A percentile compares a stretch with the other conserved stretches of the same genome.
These are phyloP conservation scores for Eimeria brunetti DNA, from an alignment of 169 alveolate species.

Conservation along the genomic window DNA sequence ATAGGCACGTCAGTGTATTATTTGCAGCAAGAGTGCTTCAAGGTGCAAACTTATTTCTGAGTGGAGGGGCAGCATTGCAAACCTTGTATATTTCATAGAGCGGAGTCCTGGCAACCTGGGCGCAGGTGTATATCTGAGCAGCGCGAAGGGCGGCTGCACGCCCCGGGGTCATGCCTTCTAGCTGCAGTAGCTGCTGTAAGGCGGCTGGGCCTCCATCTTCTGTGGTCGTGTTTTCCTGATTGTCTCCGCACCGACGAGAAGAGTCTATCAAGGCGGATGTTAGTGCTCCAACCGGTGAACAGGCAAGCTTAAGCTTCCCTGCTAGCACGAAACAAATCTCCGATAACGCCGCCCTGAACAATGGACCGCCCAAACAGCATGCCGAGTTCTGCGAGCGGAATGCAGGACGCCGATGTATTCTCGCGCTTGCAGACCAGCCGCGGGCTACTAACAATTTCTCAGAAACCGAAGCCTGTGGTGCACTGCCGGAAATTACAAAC, in stretches of 20 bases:
- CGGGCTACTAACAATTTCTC: neutral
- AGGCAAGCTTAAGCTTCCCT: slow-evolving; percentile 62
- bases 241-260: neutral
- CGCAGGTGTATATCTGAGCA: slow-evolving; percentile 38
- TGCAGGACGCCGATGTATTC: neutral
- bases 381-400: neutral
- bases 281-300: slow-evolving; percentile 27
- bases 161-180: slow-evolving; percentile 65
- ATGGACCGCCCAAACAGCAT: neutral
- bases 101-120: slow-evolving; percentile 19
- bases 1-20: neutral
- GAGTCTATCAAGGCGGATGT: slow-evolving; percentile 19
- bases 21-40: neutral
- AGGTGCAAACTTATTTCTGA: neutral
- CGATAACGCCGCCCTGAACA: slow-evolving; percentile 63
- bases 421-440: neutral
- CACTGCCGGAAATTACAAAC: neutral
- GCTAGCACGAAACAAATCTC: slow-evolving; percentile 53
- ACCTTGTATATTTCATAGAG: slow-evolving; percentile 50
- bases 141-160: slow-evolving; percentile 58
- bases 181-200: slow-evolving; percentile 44
- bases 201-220: slow-evolving; percentile 31
- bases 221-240: neutral
- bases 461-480: neutral
- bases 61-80: neutral